Percentiles rank a stretch among this genome's conserved stretches.
Evolutionary conservation across 345 rosid species (phyloP).

Genomic region (Passiflora organensis): DNA sequence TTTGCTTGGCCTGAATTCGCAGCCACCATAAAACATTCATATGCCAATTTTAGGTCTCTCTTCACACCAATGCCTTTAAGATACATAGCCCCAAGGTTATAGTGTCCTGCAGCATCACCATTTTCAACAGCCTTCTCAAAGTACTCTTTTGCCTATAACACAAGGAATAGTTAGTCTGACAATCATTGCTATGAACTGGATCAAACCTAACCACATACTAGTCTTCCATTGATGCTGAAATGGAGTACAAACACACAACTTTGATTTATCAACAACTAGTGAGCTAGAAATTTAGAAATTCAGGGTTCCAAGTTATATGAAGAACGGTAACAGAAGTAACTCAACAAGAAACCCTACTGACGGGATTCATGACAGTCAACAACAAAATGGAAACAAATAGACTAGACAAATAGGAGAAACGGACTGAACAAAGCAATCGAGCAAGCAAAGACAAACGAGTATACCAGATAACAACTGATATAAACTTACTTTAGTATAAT

Average conservation of each 20-base stretch:
- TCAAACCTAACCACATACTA: neutral
- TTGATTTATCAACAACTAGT: too few relatives aligned
- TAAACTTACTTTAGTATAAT: conserved; percentile 69
- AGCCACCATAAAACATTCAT: conserved; percentile 63
- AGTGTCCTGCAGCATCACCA: conserved; percentile 81
- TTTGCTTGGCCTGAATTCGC: conserved; percentile 95
- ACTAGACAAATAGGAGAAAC: neutral
- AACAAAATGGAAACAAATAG: neutral
- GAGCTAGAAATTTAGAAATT: too few relatives aligned
- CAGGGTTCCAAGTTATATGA: too few relatives aligned
- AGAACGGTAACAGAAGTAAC: too few relatives aligned
- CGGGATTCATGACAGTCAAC: too few relatives aligned
- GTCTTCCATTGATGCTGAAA: too few relatives aligned
- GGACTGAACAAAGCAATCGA: neutral
- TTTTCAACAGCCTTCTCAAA: conserved; percentile 86
- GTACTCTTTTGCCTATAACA: conserved; percentile 78
- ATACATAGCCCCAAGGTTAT: conserved; percentile 91
- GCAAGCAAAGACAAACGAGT: neutral
- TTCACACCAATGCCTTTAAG: conserved; percentile 86
- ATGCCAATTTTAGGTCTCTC: conserved; percentile 79
- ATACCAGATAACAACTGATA: neutral
- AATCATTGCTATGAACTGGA: neutral
- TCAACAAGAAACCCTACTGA: neutral
- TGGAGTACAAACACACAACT: too few relatives aligned
- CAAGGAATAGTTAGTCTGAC: conserved; percentile 2